These are phyloP conservation scores for Xanthoceras sorbifolium DNA, from an alignment of 345 rosid genomes.

Conservation along the genomic window DNA sequence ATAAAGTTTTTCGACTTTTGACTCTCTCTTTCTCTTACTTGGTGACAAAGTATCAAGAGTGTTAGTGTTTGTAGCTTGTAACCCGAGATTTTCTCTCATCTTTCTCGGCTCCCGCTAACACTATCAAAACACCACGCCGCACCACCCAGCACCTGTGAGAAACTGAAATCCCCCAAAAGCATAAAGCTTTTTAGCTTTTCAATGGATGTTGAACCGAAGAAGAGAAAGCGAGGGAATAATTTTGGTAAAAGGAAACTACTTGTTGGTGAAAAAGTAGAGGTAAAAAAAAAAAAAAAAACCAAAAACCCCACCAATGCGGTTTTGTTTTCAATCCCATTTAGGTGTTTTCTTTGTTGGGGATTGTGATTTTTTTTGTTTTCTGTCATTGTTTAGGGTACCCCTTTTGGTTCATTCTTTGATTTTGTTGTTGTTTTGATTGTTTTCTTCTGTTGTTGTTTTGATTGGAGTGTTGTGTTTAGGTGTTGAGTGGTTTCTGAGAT, in stretches of 20 bases:
- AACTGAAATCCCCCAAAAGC: not conserved
- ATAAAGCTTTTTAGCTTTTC: not conserved
- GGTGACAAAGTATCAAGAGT: slow-evolving; percentile 1
- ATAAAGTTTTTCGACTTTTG: not conserved
- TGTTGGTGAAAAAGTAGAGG: slow-evolving; percentile 38
- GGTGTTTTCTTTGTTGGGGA: not conserved
- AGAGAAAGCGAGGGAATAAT: slow-evolving; percentile 24
- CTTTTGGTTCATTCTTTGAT: not conserved
- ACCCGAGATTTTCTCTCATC: not conserved
- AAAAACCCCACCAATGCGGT: not conserved
- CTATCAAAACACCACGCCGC: too few species aligned
- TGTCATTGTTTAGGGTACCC: not conserved
- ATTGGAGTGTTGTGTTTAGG: not conserved
- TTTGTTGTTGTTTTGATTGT: not conserved
- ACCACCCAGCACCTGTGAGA: not conserved
- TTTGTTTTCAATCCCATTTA: not conserved
- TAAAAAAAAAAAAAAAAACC: not conserved
- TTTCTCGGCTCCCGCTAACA: not conserved
- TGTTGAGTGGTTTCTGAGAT: not conserved
- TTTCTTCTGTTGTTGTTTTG: not conserved
- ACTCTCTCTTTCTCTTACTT: slow-evolving; percentile 10
- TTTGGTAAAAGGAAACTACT: slow-evolving; percentile 10
- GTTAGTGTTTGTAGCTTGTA: not conserved
- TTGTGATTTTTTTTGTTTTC: not conserved
- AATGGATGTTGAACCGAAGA: slow-evolving; percentile 15